Evolutionary conservation across 164 flowering plant genomes (phyloP), one percentile per base, ranked within the genome.

Genomic region (Chimonanthus praecox): DNA sequence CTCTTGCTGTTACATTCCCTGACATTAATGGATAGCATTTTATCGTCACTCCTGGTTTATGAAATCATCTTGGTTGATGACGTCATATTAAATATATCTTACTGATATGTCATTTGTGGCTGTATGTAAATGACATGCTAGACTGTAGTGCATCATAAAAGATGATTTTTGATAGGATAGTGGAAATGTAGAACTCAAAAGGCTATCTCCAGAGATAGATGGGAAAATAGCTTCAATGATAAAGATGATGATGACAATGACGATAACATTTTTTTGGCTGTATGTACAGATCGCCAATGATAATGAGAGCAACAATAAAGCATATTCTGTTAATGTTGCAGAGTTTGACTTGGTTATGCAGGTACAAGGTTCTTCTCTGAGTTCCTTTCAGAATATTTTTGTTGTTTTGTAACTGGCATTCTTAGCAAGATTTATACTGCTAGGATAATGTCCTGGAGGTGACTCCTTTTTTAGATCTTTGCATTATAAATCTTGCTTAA

Each of bases 261-360:
- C 33, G 33, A 16, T 54, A 13, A 3, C 68, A 21, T 49, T n/a
- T 48, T 71, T 33, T 3, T 75, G 49, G 71, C 47, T 62, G 18
- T 69, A 50, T 49, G 3, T 85, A 67, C 89, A 94, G 98, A 84
- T 78, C 69, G 88, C 88, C 33, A 11, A 21, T 10, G 85, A 80
- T 79, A 89, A 85, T 82, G 90, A 82, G 79, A 83, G 82, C 62
- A 82, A 44, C 49, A 76, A 77, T 71, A 80, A 79, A 51, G 78
- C 84, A 67, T 78, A 80, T 78, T 82, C 83, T 43, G 61, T 76
- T 66, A 78, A 83, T 74, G 92, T 95, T 75, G 94, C 89, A 72
- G 98, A 93, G 82, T 92, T 95, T 83, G 87, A 92, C 84, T 78
- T 90, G 76, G 94, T 89, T 71, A 93, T 95, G 99, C 94, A 95